Conservation (phyloP, 192 early-diverging fungal genomes). For the Ramicandelaber brevisporus region DNA sequence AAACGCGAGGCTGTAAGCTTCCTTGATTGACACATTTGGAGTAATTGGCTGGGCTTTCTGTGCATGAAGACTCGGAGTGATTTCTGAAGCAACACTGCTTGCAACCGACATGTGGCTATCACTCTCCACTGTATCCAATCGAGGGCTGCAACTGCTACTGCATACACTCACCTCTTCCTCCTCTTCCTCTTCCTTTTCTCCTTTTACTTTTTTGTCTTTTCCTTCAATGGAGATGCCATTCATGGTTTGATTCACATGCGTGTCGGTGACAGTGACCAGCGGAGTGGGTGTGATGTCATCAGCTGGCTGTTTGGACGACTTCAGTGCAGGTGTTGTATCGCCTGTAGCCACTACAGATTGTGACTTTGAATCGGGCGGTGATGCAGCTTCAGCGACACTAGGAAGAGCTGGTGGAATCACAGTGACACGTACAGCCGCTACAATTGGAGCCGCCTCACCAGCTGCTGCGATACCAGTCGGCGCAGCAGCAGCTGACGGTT, state of each 20-base stretch:
- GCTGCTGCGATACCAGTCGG: constrained; percentile 10
- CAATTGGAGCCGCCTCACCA: background rate
- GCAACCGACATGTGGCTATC: constrained; percentile 8
- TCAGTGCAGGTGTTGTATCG: background rate
- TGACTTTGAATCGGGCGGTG: background rate
- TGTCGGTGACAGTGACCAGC: background rate
- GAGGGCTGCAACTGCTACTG: constrained; percentile 7
- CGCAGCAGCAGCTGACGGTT: constrained; percentile 8
- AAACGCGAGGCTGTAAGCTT: constrained; percentile 48
- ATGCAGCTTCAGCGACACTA: background rate
- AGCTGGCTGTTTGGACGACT: background rate
- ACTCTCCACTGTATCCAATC: constrained; percentile 2
- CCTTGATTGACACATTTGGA: constrained; percentile 34
- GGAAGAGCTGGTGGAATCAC: background rate
- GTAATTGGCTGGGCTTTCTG: constrained; percentile 22
- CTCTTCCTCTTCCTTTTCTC: too few relatives aligned
- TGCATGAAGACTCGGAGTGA: too few relatives aligned
- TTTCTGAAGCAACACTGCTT: too few relatives aligned
- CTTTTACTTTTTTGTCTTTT: too few relatives aligned
- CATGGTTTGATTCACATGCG: background rate
- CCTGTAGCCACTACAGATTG: too few relatives aligned
- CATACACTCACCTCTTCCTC: too few relatives aligned
- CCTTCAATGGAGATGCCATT: background rate
- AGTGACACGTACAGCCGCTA: background rate
- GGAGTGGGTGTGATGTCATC: background rate